phyloP scores from a whole-genome alignment of 768 basidiomycete species.

The Scleroderma bovista region DNA sequence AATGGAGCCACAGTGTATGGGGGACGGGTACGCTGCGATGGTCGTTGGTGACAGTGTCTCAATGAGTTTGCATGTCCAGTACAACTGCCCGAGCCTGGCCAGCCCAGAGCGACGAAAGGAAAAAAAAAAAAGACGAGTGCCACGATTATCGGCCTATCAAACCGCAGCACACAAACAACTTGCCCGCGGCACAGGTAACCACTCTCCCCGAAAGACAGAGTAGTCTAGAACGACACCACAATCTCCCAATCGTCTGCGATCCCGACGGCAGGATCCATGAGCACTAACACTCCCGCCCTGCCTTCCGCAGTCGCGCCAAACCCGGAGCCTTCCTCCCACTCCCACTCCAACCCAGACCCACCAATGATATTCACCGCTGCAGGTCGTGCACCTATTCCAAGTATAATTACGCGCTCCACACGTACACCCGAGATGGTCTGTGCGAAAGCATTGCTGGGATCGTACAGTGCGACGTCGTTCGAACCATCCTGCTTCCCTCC shows the following conservation, averaged over 20 bases:
- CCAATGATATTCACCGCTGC: slow-evolving; percentile 44
- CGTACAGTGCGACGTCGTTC: slow-evolving; percentile 43
- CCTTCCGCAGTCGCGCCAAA: slow-evolving; percentile 52
- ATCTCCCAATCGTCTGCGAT: slow-evolving; percentile 66
- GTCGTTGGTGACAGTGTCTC: background rate
- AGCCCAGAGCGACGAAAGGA: background rate
- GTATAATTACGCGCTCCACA: slow-evolving; percentile 76
- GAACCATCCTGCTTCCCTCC: slow-evolving; percentile 51
- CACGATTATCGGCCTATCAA: background rate
- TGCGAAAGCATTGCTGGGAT: slow-evolving; percentile 63
- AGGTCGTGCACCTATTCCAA: slow-evolving; percentile 67
- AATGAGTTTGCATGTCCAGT: background rate
- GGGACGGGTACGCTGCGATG: background rate
- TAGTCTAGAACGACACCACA: slow-evolving; percentile 25
- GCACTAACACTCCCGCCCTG: slow-evolving; percentile 57
- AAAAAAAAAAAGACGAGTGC: background rate
- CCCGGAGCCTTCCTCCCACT: slow-evolving; percentile 44
- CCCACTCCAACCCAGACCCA: slow-evolving; percentile 19
- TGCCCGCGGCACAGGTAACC: no score
- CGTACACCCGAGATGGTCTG: slow-evolving; percentile 56
- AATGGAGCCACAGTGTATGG: background rate
- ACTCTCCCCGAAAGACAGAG: no score
- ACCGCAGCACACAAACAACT: background rate
- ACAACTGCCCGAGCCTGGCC: background rate
- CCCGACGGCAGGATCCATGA: slow-evolving; percentile 68